Conservation (phyloP, 164 flowering plant species). For the Echeveria elegans region DNA sequence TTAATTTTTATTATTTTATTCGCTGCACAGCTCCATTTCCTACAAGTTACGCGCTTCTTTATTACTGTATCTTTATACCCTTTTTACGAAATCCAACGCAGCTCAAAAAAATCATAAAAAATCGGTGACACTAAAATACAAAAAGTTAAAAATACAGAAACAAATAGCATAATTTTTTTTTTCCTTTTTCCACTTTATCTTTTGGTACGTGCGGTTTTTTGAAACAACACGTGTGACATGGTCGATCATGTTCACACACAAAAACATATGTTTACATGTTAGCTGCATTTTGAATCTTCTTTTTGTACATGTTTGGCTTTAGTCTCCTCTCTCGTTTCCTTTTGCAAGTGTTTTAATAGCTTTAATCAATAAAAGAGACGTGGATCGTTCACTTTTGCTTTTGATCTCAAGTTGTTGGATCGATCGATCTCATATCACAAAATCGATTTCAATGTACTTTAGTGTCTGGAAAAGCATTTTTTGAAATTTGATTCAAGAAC, state of each 20-base stretch:
- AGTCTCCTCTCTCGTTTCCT: background rate
- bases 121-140: no score
- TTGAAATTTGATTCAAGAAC: no score
- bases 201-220: background rate
- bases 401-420: background rate
- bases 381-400: background rate
- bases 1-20: no score
- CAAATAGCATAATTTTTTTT: background rate
- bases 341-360: background rate
- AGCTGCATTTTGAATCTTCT: constrained; percentile 7
- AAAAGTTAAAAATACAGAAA: no score
- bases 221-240: constrained; percentile 4
- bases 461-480: background rate
- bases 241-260: constrained; percentile 2
- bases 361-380: background rate
- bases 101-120: no score
- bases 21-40: no score
- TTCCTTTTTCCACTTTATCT: background rate
- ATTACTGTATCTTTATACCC: no score
- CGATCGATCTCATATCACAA: background rate
- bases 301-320: constrained; percentile 2
- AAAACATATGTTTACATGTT: background rate
- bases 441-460: background rate
- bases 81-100: no score
- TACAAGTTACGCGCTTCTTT: no score